These are phyloP conservation scores for Pholiota microspora DNA, from an alignment of 768 basidiomycete species.

Conservation along the genomic window DNA sequence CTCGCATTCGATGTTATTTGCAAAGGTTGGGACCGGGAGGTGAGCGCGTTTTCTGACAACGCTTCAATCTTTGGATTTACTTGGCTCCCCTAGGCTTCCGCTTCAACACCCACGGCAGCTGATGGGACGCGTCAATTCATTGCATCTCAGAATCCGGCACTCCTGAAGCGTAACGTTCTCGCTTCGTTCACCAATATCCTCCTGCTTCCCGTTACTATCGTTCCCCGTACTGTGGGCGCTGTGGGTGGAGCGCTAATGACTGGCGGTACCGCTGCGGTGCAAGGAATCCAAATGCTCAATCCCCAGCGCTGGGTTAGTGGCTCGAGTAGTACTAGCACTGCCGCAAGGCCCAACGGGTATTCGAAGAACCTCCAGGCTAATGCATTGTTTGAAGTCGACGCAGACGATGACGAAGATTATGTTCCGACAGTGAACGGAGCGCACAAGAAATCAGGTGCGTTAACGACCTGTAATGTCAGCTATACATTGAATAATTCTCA, in stretches of 20 bases:
- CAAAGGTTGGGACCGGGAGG: constrained; percentile 77
- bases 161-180: constrained; percentile 89
- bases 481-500: background rate
- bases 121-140: constrained; percentile 60
- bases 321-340: constrained; percentile 20
- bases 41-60: constrained; percentile 26
- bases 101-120: constrained; percentile 13
- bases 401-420: constrained; percentile 22
- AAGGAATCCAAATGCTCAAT: constrained; percentile 87
- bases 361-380: constrained; percentile 37
- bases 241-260: constrained; percentile 69
- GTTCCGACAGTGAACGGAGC: background rate
- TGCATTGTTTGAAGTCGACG: constrained; percentile 51
- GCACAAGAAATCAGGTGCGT: constrained; percentile 12
- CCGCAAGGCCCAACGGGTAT: constrained; percentile 26
- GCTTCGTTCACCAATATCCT: constrained; percentile 90
- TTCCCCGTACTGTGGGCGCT: constrained; percentile 75
- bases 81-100: constrained; percentile 1
- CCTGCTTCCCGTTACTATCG: constrained; percentile 92
- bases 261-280: constrained; percentile 74
- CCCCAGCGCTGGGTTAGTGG: constrained; percentile 78
- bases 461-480: background rate
- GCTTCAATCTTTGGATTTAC: background rate
- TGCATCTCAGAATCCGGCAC: constrained; percentile 82
- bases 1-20: constrained; percentile 71